phyloP scores from a whole-genome alignment of 305 asterid species.

The Lippia alba region DNA sequence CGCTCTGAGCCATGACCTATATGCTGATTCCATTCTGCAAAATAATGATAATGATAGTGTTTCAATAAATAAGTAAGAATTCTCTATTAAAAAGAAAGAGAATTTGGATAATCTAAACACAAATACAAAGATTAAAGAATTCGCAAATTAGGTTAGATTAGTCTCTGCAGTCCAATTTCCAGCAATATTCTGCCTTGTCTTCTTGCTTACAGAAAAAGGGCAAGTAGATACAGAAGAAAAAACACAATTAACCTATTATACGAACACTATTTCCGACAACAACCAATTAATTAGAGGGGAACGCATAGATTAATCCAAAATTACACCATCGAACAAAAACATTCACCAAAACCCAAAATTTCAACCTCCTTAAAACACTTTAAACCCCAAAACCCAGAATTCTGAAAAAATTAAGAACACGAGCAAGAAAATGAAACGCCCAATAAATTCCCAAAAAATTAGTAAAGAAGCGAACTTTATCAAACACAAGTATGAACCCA shows the following conservation, averaged over 20 bases:
- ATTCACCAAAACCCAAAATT: not conserved
- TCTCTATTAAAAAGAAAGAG: not conserved
- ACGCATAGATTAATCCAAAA: not conserved
- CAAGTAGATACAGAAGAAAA: not conserved
- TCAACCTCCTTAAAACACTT: slow-evolving; percentile 1
- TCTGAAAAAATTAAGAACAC: not conserved
- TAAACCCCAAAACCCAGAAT: not conserved
- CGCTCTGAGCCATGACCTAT: slow-evolving; percentile 71
- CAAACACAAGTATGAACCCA: slow-evolving; percentile 20
- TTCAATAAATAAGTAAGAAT: not conserved
- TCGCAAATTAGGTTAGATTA: not conserved
- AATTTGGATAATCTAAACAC: not conserved
- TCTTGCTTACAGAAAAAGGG: slow-evolving; percentile 3
- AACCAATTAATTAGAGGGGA: not conserved
- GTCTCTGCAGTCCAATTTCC: not conserved
- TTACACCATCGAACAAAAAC: not conserved
- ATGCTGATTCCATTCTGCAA: slow-evolving; percentile 84
- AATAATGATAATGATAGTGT: slow-evolving; percentile 11
- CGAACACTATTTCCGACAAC: slow-evolving; percentile 5
- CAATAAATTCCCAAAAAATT: slow-evolving; percentile 1
- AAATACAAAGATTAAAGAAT: not conserved
- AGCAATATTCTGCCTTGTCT: not conserved
- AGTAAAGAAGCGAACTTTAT: slow-evolving; percentile 21
- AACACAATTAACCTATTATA: slow-evolving; percentile 9
- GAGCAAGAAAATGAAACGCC: not conserved